These are phyloP conservation scores for Buxus sempervirens DNA, from an alignment of 164 flowering plant species.

Conservation along the genomic window DNA sequence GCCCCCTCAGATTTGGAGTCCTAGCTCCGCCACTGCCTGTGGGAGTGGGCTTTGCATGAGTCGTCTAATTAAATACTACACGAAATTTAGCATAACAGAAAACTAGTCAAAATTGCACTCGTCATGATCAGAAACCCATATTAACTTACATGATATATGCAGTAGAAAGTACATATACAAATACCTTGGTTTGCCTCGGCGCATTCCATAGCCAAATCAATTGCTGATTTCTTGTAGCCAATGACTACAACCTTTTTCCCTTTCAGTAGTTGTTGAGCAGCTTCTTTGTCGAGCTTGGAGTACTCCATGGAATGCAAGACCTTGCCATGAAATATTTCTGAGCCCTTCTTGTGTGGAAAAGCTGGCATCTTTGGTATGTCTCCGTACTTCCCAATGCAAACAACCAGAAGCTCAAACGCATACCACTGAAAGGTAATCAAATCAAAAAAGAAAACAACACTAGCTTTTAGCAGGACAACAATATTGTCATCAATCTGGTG, in stretches of 20 bases:
- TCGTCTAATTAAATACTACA: no score
- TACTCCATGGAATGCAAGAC: slow-evolving; percentile 85
- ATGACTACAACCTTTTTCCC: slow-evolving; percentile 75
- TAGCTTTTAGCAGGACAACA: not conserved
- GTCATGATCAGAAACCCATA: not conserved
- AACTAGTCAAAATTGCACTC: no score
- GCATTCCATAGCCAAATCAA: slow-evolving; percentile 79
- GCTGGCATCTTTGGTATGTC: slow-evolving; percentile 62
- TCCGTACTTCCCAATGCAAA: slow-evolving; percentile 88
- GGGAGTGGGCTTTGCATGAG: no score
- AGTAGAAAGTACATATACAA: no score
- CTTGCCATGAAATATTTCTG: slow-evolving; percentile 67
- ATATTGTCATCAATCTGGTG: no score
- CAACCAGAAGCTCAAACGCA: slow-evolving; percentile 62
- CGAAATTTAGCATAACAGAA: no score
- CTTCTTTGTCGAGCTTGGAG: slow-evolving; percentile 67
- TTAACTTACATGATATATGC: not conserved
- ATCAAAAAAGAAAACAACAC: not conserved
- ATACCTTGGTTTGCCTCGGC: slow-evolving; percentile 89
- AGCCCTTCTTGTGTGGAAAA: slow-evolving; percentile 61
- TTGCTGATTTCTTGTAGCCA: slow-evolving; percentile 92
- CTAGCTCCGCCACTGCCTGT: no score
- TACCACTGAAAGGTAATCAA: slow-evolving; percentile 59
- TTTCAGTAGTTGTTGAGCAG: slow-evolving; percentile 41
- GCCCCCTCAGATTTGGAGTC: no score